Base-by-base conservation (phyloP, 441 rosid genomes). In the Manihot esculenta region DNA sequence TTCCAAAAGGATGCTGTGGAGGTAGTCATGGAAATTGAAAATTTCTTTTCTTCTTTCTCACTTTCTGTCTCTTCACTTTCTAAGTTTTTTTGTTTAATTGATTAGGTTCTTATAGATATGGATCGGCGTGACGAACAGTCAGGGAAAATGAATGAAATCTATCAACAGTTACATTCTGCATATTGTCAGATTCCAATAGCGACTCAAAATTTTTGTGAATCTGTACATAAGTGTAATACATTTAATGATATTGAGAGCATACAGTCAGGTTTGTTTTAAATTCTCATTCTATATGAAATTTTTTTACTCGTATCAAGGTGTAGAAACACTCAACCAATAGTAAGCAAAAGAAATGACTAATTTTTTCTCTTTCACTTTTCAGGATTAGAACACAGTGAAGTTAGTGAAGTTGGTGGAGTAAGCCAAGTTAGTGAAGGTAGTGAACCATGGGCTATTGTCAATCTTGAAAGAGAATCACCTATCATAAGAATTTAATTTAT, bases 61-160 rank as follows among this genome's bases (percentile, higher is more conserved):
- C 4, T 35, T 7, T 35, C 41, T 35, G 7, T 35, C 41, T 35
- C 41, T 35, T 7, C 5, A 2, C 3, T 38, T 26, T 10, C 20
- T 15, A 64, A 58, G 55, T 48, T 64, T 62, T 59, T 78, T n/a
- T n/a, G n/a, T n/a, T 70, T 35, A 48, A 30, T 75, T 67, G 66
- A 68, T 58, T 78, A 95, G 99, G 77, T 84, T 74, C 89, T 93
- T 56, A 83, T 86, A 10, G 88, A 91, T 72, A 84, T 91, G 97
- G 99, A 95, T 87, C 83, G 85, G 77, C 81, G 73, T 50, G 94
- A 95, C 61, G 91, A 88, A 71, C 79, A 64, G 44, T 55, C 74
- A 51, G 96, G 92, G 79, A 85, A 71, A 62, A 70, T 79, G 76
- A 86, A 86, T 58, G 92, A 87, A 79, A 77, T 84, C 41, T 81